Evolutionary conservation across 352 stramenopile species (phyloP).

Genomic region (Phytophthora constricta): DNA sequence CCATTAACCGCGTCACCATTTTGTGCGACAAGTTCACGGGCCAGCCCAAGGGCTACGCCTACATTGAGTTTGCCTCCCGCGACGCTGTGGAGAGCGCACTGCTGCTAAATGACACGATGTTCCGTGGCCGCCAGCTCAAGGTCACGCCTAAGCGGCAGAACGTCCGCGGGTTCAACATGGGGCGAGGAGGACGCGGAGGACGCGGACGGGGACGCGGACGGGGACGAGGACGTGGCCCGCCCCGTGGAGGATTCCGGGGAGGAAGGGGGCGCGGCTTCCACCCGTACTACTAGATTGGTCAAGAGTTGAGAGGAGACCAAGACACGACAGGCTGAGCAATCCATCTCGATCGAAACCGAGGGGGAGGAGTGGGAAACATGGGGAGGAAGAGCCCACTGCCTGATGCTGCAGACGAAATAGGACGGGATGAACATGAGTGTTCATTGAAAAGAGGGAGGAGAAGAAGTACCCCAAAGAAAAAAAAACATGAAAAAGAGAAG

Average conservation of each 20-base stretch:
- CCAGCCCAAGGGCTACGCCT: conserved; percentile 94
- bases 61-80: conserved; percentile 93
- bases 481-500: conserved; percentile 29
- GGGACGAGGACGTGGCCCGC: conserved; percentile 58
- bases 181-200: conserved; percentile 59
- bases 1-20: conserved; percentile 98
- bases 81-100: conserved; percentile 90
- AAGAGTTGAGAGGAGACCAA: no score
- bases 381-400: no score
- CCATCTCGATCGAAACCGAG: no score
- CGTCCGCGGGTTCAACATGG: conserved; percentile 78
- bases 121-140: conserved; percentile 92
- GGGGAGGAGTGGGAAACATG: no score
- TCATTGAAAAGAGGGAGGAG: conserved; percentile 34
- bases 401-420: conserved; percentile 12
- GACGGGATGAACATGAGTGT: conserved; percentile 16
- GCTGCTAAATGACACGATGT: conserved; percentile 93
- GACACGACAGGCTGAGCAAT: no score
- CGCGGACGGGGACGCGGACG: conserved; percentile 57
- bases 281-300: conserved; percentile 73
- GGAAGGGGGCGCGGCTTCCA: conserved; percentile 79
- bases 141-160: conserved; percentile 89
- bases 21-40: conserved; percentile 98
- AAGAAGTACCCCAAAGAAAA: conserved; percentile 34
- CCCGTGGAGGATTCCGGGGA: conserved; percentile 68